These are phyloP conservation scores for Cerrena zonata DNA, from an alignment of 1,284 basidiomycete genomes.

Conservation along the genomic window DNA sequence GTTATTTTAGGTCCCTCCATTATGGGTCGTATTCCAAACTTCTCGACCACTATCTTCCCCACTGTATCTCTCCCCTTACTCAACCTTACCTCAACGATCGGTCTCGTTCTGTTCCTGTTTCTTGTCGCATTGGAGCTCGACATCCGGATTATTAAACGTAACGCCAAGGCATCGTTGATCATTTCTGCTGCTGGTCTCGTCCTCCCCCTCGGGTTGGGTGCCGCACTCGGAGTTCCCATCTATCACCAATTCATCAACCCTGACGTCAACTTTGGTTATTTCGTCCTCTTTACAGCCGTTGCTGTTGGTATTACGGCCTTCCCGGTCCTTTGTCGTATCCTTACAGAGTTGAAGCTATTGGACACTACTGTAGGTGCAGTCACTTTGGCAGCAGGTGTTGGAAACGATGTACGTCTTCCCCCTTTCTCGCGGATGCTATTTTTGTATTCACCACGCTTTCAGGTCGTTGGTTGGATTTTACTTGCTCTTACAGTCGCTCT, in stretches of 20 bases:
- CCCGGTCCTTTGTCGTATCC: slow-evolving; percentile 62
- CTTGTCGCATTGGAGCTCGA: slow-evolving; percentile 88
- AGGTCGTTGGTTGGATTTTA: slow-evolving; percentile 44
- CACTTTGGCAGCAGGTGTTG: slow-evolving; percentile 65
- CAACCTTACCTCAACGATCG: slow-evolving; percentile 80
- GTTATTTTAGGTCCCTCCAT: slow-evolving; percentile 70
- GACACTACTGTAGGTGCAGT: slow-evolving; percentile 65
- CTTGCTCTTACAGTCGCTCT: slow-evolving; percentile 58
- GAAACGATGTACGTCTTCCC: slow-evolving; percentile 44
- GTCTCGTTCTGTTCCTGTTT: slow-evolving; percentile 86
- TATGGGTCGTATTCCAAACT: slow-evolving; percentile 71
- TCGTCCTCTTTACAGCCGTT: slow-evolving; percentile 52
- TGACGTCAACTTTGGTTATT: slow-evolving; percentile 56
- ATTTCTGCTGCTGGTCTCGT: slow-evolving; percentile 57
- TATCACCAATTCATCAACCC: slow-evolving; percentile 56
- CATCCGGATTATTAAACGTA: slow-evolving; percentile 49
- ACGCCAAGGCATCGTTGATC: slow-evolving; percentile 35
- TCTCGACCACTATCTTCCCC: slow-evolving; percentile 73
- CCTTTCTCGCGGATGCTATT: not conserved
- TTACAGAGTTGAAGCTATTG: slow-evolving; percentile 39
- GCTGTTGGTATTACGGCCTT: slow-evolving; percentile 62
- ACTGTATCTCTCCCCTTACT: slow-evolving; percentile 65
- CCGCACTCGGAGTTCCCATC: slow-evolving; percentile 56
- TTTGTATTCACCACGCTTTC: not conserved
- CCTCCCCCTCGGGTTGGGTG: slow-evolving; percentile 64